A percentile compares a stretch with the other conserved stretches of the same genome.
Evolutionary conservation across 1,284 basidiomycete species (phyloP).

Genomic region (Cutaneotrichosporon cavernicola): DNA sequence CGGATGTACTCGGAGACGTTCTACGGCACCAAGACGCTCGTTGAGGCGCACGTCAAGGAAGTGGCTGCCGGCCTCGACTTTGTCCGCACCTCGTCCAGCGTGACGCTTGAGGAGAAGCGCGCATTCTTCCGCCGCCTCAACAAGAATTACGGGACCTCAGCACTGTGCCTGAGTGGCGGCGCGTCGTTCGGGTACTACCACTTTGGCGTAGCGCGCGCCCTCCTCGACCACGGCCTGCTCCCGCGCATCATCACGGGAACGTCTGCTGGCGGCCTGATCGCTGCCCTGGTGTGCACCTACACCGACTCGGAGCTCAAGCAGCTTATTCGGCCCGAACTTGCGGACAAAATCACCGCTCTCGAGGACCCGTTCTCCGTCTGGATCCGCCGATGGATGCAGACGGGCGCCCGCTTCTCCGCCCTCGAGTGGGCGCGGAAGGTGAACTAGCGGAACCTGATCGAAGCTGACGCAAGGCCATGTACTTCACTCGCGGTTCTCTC

Average conservation of each 20-base stretch:
- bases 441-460: constrained; percentile 50
- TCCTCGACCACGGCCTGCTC: constrained; percentile 80
- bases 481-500: constrained; percentile 90
- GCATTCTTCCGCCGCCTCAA: constrained; percentile 87
- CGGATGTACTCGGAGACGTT: constrained; percentile 86
- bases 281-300: constrained; percentile 75
- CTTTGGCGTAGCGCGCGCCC: constrained; percentile 86
- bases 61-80: constrained; percentile 70
- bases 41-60: constrained; percentile 85
- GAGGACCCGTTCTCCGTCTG: constrained; percentile 77
- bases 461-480: constrained; percentile 58
- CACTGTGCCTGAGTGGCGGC: constrained; percentile 89
- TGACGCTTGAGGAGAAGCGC: constrained; percentile 84
- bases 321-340: constrained; percentile 76
- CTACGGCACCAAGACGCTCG: constrained; percentile 78
- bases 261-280: constrained; percentile 86
- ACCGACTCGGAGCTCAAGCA: constrained; percentile 82
- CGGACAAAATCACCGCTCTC: constrained; percentile 85
- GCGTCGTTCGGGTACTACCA: constrained; percentile 80
- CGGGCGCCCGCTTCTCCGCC: constrained; percentile 91
- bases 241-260: constrained; percentile 88
- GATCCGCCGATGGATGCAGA: constrained; percentile 75
- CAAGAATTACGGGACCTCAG: constrained; percentile 83
- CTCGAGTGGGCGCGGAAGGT: constrained; percentile 83
- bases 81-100: constrained; percentile 68